Percentiles rank a stretch among this genome's conserved stretches.
phyloP scores from a whole-genome alignment of 805 yeast genomes.

The Suhomyces kilbournensis region DNA sequence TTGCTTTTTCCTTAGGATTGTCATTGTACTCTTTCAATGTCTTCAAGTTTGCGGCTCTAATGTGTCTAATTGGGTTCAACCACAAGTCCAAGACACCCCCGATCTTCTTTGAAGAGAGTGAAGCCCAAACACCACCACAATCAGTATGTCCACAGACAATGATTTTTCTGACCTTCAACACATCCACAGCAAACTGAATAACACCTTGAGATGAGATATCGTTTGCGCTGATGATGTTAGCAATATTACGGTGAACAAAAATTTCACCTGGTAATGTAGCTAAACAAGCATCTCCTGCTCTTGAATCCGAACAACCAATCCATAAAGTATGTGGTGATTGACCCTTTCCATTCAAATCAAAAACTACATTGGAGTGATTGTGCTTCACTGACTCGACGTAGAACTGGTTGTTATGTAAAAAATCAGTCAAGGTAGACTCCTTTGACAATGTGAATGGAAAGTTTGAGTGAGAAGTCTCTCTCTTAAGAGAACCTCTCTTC shows the following conservation, averaged over 20 bases:
- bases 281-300: constrained; percentile 77
- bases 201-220: constrained; percentile 77
- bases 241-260: constrained; percentile 85
- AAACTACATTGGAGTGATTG: constrained; percentile 51
- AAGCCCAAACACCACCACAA: constrained; percentile 91
- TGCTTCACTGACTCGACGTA: constrained; percentile 46
- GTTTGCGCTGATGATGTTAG: constrained; percentile 67
- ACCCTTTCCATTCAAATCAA: constrained; percentile 69
- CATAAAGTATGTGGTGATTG: constrained; percentile 92
- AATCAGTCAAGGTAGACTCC: constrained; percentile 49
- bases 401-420: constrained; percentile 44
- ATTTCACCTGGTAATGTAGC: constrained; percentile 87
- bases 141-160: constrained; percentile 92
- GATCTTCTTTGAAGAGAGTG: constrained; percentile 58
- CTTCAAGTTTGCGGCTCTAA: constrained; percentile 57
- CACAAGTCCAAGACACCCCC: constrained; percentile 73
- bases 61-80: constrained; percentile 65
- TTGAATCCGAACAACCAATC: constrained; percentile 93
- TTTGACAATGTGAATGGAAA: constrained; percentile 48
- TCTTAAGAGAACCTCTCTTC: constrained; percentile 1
- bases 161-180: constrained; percentile 73
- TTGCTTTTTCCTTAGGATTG: constrained; percentile 54
- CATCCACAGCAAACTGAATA: constrained; percentile 83
- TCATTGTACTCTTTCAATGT: constrained; percentile 45
- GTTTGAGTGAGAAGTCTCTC: constrained; percentile 14